These are phyloP conservation scores for Neoboletus magnificus DNA, from an alignment of 768 basidiomycete species.

Conservation along the genomic window DNA sequence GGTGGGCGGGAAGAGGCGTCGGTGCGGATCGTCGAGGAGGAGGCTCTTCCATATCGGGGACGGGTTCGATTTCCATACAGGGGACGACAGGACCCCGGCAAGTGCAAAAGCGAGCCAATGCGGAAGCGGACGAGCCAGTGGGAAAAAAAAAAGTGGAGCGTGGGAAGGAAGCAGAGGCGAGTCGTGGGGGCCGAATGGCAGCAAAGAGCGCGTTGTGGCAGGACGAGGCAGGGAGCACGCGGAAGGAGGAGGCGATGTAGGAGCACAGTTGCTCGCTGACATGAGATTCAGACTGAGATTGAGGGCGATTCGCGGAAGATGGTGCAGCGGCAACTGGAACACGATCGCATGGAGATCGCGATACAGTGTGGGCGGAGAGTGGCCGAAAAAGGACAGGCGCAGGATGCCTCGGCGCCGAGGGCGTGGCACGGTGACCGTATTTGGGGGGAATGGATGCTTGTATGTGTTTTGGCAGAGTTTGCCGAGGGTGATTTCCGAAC, in stretches of 20 bases:
- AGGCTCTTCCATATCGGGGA: conserved; percentile 11
- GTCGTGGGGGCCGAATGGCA: conserved; percentile 2
- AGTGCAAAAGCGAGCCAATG: conserved; percentile 29
- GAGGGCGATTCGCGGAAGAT: conserved; percentile 30
- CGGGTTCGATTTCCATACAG: conserved; percentile 20
- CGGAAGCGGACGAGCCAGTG: conserved; percentile 24
- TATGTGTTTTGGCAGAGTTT: conserved; percentile 27
- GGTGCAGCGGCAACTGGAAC: conserved; percentile 34
- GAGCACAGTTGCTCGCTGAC: conserved; percentile 23
- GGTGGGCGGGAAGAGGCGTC: conserved; percentile 16
- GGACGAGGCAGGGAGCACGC: conserved; percentile 17
- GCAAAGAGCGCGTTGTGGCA: conserved; percentile 30
- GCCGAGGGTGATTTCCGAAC: conserved; percentile 40
- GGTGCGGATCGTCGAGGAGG: conserved; percentile 32
- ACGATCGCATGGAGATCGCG: conserved; percentile 33
- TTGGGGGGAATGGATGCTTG: conserved; percentile 19
- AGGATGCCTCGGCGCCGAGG: conserved; percentile 43
- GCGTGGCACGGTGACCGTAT: conserved; percentile 26
- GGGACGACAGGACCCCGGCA: conserved; percentile 27
- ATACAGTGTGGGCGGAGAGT: conserved; percentile 32
- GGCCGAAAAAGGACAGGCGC: conserved; percentile 28
- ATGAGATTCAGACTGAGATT: conserved; percentile 31
- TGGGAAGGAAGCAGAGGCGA: conserved; percentile 5
- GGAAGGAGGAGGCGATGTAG: conserved; percentile 15
- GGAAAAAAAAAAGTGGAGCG: conserved; percentile 15